Percentiles rank a stretch among this genome's conserved stretches.
phyloP scores from a whole-genome alignment of 371 early-diverging fungal species.

The Mucor circinelloides region DNA sequence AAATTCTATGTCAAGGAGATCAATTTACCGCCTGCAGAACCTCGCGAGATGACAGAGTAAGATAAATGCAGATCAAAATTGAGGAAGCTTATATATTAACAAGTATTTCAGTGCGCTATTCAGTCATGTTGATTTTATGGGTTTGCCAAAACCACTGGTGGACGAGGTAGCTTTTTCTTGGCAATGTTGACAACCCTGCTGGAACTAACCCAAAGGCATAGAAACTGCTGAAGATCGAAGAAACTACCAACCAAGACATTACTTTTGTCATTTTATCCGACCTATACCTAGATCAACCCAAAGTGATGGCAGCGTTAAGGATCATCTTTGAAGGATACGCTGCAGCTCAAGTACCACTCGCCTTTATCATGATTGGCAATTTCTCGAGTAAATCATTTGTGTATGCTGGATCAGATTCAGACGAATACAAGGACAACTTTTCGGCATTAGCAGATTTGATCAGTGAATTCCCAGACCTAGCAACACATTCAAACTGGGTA shows the following conservation, averaged over 20 bases:
- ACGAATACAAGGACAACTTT: constrained; percentile 62
- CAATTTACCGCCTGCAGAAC: constrained; percentile 79
- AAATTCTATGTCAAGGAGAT: constrained; percentile 70
- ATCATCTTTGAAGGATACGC: constrained; percentile 75
- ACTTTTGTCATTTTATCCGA: constrained; percentile 83
- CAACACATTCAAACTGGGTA: constrained; percentile 72
- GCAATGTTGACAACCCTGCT: no score
- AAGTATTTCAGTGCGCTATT: constrained; percentile 36
- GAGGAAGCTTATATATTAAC: background rate
- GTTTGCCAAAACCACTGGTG: constrained; percentile 49
- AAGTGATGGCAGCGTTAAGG: constrained; percentile 61
- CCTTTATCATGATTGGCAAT: constrained; percentile 85
- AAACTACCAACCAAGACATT: constrained; percentile 60
- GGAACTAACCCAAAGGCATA: background rate
- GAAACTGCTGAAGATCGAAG: constrained; percentile 36
- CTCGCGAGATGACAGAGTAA: constrained; percentile 62
- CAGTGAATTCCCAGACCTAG: constrained; percentile 67
- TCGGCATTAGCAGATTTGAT: constrained; percentile 75
- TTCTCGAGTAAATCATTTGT: constrained; percentile 79
- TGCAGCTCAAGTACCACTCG: constrained; percentile 65
- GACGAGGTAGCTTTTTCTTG: constrained; percentile 40
- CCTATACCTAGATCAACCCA: constrained; percentile 82
- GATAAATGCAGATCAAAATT: background rate
- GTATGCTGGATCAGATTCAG: constrained; percentile 54
- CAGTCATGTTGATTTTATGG: constrained; percentile 62